A percentile compares a stretch with the other conserved stretches of the same genome.
Conservation (phyloP, 1,139 yeast species). For the Lodderomyces metapsilosis region DNA sequence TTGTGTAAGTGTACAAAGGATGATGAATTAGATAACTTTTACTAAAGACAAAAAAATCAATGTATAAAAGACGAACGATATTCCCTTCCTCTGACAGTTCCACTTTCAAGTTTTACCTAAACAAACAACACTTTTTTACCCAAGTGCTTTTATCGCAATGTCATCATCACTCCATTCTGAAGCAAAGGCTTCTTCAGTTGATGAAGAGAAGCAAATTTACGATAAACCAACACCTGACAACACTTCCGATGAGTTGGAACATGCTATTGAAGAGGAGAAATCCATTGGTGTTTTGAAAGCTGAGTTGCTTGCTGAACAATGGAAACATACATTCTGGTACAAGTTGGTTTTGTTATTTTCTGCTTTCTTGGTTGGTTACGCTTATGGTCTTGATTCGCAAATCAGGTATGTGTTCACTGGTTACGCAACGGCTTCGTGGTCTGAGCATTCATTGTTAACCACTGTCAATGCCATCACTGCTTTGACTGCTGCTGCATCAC, state of each 20-base stretch:
- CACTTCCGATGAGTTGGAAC: constrained; percentile 4
- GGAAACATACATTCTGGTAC: constrained; percentile 20
- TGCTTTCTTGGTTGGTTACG: constrained; percentile 60
- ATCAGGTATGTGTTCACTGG: constrained; percentile 49
- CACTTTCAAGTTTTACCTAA: not conserved
- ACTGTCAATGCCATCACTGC: constrained; percentile 63
- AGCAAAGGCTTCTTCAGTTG: constrained; percentile 4
- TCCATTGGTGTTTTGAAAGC: constrained; percentile 34
- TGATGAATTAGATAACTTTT: not conserved
- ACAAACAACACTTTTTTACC: not conserved
- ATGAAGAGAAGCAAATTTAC: constrained; percentile 5
- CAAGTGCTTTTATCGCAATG: too few relatives aligned
- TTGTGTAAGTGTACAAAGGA: not conserved
- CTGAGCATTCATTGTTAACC: constrained; percentile 58
- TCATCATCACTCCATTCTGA: constrained; percentile 1
- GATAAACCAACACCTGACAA: not conserved
- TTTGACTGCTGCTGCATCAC: constrained; percentile 71
- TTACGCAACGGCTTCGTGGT: constrained; percentile 57
- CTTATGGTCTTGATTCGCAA: constrained; percentile 64
- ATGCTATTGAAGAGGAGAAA: constrained; percentile 15
- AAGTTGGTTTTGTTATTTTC: constrained; percentile 44
- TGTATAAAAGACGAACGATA: too few relatives aligned
- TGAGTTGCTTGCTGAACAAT: constrained; percentile 32
- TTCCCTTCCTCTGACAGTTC: not conserved
- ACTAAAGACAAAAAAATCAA: not conserved